Conservation (phyloP, 116 monocot genomes). For the Papilionanthe hybrid region DNA sequence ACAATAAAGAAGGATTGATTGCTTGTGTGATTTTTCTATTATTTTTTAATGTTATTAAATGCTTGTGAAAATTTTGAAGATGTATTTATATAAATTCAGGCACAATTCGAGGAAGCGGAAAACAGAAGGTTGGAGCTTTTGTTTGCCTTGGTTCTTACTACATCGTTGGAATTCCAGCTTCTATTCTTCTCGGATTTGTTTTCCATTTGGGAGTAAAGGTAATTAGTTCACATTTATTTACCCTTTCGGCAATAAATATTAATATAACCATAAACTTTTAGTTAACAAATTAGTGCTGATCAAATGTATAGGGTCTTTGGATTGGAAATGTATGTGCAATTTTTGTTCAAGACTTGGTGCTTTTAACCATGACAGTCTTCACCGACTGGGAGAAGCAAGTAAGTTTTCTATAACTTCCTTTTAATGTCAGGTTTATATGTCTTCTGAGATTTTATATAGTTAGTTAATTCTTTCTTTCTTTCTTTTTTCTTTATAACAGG, state of each 20-base stretch:
- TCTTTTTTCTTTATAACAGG: neutral
- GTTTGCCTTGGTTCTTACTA: slow-evolving; percentile 51
- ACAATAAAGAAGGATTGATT: neutral
- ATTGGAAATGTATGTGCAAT: slow-evolving; percentile 14
- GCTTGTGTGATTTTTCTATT: neutral
- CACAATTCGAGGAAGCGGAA: slow-evolving; percentile 41
- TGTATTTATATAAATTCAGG: slow-evolving; percentile 13
- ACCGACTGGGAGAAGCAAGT: slow-evolving; percentile 15
- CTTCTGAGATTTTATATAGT: neutral
- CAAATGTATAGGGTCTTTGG: slow-evolving; percentile 15
- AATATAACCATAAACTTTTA: neutral
- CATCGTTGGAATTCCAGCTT: slow-evolving; percentile 40
- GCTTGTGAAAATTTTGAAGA: neutral
- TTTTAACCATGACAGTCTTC: neutral
- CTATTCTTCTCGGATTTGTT: slow-evolving; percentile 32
- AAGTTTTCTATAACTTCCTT: neutral
- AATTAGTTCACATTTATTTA: neutral
- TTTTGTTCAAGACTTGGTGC: slow-evolving; percentile 8
- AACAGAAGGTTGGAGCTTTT: slow-evolving; percentile 45
- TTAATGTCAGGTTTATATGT: neutral
- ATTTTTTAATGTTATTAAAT: neutral
- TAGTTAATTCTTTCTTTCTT: neutral
- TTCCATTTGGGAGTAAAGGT: slow-evolving; percentile 40
- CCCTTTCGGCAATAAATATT: neutral
- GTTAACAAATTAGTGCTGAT: neutral